Conservation (phyloP, 805 yeast genomes). For the Suhomyces sp. region DNA sequence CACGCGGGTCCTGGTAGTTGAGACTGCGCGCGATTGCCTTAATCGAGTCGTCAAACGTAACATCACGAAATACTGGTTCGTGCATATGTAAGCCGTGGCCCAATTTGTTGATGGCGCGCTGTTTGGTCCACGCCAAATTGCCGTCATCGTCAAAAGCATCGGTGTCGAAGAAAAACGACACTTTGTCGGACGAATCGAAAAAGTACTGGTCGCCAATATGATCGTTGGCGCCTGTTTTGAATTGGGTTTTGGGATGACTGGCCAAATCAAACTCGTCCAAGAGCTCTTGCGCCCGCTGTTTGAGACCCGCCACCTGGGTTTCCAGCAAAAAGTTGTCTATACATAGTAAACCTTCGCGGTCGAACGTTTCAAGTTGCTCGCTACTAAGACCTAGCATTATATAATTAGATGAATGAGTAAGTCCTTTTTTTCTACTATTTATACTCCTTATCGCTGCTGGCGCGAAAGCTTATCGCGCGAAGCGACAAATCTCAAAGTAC, state of each 20-base stretch:
- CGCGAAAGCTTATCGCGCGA: constrained; percentile 14
- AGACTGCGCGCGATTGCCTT: constrained; percentile 50
- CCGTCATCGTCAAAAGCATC: constrained; percentile 60
- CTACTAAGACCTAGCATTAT: constrained; percentile 29
- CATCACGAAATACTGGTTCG: constrained; percentile 44
- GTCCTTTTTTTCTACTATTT: background rate
- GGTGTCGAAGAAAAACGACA: constrained; percentile 67
- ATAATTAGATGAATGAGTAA: background rate
- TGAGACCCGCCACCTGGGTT: constrained; percentile 38
- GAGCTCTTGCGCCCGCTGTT: constrained; percentile 43
- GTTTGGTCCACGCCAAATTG: constrained; percentile 49
- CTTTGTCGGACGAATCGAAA: constrained; percentile 63
- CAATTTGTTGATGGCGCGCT: constrained; percentile 65
- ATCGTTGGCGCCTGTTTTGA: constrained; percentile 55
- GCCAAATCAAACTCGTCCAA: constrained; percentile 48
- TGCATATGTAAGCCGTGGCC: constrained; percentile 74
- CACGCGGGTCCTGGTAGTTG: constrained; percentile 60
- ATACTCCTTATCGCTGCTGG: background rate
- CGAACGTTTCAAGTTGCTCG: constrained; percentile 49
- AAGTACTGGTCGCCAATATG: constrained; percentile 77
- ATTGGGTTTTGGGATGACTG: constrained; percentile 66
- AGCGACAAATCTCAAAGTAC: constrained; percentile 12
- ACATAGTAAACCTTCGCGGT: constrained; percentile 59
- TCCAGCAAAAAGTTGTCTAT: constrained; percentile 51
- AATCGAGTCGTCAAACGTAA: constrained; percentile 53